Evolutionary conservation across 2,329 filamentous ascomycete species (phyloP).

Genomic region (Zymoseptoria ardabiliae): DNA sequence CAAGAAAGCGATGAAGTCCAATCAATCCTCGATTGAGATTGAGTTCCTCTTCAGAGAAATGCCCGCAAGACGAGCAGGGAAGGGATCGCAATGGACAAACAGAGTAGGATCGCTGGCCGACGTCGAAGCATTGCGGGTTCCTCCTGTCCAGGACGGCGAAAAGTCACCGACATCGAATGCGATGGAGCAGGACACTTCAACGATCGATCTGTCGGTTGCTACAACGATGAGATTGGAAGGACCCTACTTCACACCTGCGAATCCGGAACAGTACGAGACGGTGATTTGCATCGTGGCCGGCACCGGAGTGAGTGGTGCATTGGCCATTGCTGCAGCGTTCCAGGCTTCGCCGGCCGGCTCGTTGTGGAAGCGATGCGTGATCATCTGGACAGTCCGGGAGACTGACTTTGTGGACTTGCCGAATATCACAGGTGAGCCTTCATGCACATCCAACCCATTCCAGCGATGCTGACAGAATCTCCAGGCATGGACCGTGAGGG

Average conservation of each 20-base stretch:
- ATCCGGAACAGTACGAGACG: slow-evolving; percentile 7
- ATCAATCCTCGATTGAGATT: background rate
- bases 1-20: slow-evolving; percentile 1
- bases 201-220: background rate
- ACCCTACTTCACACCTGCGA: slow-evolving; percentile 11
- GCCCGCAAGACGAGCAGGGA: background rate
- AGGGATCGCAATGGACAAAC: background rate
- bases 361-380: slow-evolving; percentile 9
- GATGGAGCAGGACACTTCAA: background rate
- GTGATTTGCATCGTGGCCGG: slow-evolving; percentile 13
- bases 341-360: background rate
- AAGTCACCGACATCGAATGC: background rate
- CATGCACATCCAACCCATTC: background rate
- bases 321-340: slow-evolving; percentile 11
- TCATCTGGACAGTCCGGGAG: slow-evolving; percentile 11
- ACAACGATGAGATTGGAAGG: slow-evolving; percentile 10
- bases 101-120: background rate
- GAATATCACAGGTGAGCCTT: slow-evolving; percentile 2
- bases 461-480: background rate
- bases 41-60: background rate
- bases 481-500: slow-evolving; percentile 7
- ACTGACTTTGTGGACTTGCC: slow-evolving; percentile 6
- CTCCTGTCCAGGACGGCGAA: background rate
- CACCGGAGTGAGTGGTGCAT: slow-evolving; percentile 13
- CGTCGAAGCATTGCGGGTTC: background rate